Base-by-base conservation (phyloP, 2,329 filamentous ascomycete genomes). In the Aspergillus carbonarius region DNA sequence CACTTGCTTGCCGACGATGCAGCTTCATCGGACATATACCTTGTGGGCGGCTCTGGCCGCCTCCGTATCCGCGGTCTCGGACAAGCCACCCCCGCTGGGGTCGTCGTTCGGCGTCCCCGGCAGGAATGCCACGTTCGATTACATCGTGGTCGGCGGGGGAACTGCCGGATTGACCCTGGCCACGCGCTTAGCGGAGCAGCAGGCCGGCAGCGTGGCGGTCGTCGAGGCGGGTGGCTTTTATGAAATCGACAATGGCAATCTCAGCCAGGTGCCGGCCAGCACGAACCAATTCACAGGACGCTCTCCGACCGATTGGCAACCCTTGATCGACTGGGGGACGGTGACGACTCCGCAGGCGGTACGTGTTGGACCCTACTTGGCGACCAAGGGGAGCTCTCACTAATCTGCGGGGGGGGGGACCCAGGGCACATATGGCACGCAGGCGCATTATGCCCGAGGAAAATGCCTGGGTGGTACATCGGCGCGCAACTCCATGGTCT, bases 171-270 rank as follows among this genome's bases (percentile, higher is more conserved):
- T 68, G 23, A 60, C 62, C 0, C 39, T 66, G 1, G 63, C 62
- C 0, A 25, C 59, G 10, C 61, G 70, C n/a, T 59, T 72, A 13
- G 61, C 68, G 5, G 61, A 64, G 17, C 57, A 66, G 35, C 37
- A 60, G 3, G 55, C 48, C 5, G 53, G 58, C 9, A 56, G 32
- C 4, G 68, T 75, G 13, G 72, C 71, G 6, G 65, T 76, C 27
- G 57, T 72, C 15, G 69, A 72, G 53, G 68, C 68, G 7, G 69
- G 69, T 9, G 61, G 59, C 2, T 71, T 70, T 61, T 75, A 73
- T 53, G 66, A 75, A 49, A 40, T 70, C 10, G 60, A 64, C 37
- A 72, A 71, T 57, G 67, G 68, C 18, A 70, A 70, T 40, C 37
- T 62, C 6, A 67, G 62, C 34, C 52, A 60, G 13, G 60, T 72